Conservation (phyloP, 495 filamentous ascomycete species). For the Neurospora hispaniola region DNA sequence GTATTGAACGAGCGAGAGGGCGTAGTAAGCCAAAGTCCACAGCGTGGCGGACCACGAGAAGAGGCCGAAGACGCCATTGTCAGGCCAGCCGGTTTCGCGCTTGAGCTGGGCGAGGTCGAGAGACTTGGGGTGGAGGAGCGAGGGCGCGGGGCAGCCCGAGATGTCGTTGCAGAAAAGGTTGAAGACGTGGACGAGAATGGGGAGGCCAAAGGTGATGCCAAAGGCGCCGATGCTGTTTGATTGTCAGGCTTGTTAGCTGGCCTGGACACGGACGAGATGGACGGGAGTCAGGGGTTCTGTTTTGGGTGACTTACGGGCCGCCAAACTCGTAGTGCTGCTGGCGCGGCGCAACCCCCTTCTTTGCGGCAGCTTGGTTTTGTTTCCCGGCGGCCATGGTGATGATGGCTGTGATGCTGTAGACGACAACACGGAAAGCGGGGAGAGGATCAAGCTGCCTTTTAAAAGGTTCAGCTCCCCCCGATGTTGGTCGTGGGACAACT, state of each 20-base stretch:
- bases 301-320: constrained; percentile 61
- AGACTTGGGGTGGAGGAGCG: constrained; percentile 63
- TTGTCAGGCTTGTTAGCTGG: not conserved
- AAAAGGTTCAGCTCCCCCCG: not conserved
- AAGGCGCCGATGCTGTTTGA: constrained; percentile 57
- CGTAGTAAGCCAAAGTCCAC: constrained; percentile 68
- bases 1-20: constrained; percentile 64
- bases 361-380: constrained; percentile 4
- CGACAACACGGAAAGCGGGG: not conserved
- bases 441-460: not conserved
- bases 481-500: not conserved
- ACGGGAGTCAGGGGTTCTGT: not conserved
- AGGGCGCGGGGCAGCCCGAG: constrained; percentile 82
- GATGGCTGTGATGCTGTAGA: not conserved
- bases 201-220: constrained; percentile 65
- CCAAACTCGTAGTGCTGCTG: constrained; percentile 64
- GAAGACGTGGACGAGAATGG: constrained; percentile 60
- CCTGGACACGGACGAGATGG: not conserved
- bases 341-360: not conserved
- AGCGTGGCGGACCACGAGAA: constrained; percentile 49
- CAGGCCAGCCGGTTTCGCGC: constrained; percentile 67
- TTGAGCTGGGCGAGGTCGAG: constrained; percentile 63
- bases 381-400: constrained; percentile 18
- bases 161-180: constrained; percentile 86
- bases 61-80: constrained; percentile 52